phyloP scores from a whole-genome alignment of 1,284 basidiomycete species.

The Malassezia sympodialis region DNA sequence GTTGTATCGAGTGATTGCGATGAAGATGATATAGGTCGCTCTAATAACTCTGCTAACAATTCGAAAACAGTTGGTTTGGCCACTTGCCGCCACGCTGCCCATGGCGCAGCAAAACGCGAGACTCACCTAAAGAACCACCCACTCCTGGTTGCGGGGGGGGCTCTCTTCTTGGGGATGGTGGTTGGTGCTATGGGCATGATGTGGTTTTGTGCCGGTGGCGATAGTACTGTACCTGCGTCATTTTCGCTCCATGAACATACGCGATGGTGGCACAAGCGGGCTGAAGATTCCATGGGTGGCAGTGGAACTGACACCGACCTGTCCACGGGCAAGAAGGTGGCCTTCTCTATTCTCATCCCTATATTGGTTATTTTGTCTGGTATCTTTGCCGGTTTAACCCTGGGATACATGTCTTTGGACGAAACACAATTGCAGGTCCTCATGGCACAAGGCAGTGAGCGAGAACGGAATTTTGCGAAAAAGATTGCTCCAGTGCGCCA shows the following conservation, averaged over 20 bases:
- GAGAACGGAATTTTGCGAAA: constrained; percentile 68
- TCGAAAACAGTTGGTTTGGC: neutral
- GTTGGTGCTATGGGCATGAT: neutral
- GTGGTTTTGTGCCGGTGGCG: neutral
- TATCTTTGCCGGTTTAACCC: constrained; percentile 63
- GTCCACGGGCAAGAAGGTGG: constrained; percentile 22
- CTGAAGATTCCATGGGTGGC: neutral
- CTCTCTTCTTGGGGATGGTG: neutral
- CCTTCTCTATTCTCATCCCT: constrained; percentile 52
- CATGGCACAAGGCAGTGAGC: constrained; percentile 68
- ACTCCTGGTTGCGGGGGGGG: neutral
- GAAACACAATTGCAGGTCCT: constrained; percentile 82
- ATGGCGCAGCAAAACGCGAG: neutral
- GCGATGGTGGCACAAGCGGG: neutral
- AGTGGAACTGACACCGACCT: neutral
- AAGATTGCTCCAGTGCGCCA: constrained; percentile 74
- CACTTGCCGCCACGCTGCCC: neutral
- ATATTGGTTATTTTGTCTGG: constrained; percentile 55
- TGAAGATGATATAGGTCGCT: neutral
- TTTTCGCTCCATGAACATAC: neutral
- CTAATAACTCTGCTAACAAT: neutral
- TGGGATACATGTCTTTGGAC: constrained; percentile 86
- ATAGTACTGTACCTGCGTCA: neutral
- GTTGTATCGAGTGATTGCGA: neutral
- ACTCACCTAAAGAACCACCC: neutral